Conservation (phyloP, 257 asterid genomes). For the Nicotiana obtusifolia region DNA sequence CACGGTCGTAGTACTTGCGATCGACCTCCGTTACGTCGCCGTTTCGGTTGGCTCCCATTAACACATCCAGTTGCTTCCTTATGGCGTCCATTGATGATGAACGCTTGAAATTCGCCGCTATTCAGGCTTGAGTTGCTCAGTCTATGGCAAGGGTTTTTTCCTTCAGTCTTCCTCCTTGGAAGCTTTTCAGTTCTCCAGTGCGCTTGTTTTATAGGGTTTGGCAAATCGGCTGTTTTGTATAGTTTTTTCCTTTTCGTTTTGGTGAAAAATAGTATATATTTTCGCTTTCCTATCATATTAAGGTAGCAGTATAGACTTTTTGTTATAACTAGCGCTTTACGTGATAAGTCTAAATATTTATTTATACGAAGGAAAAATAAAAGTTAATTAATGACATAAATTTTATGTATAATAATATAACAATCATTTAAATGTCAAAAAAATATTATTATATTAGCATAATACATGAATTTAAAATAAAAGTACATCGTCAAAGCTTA, state of each 20-base stretch:
- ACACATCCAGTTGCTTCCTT: slow-evolving; percentile 85
- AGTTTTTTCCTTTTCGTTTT: background rate
- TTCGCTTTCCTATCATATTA: too few relatives aligned
- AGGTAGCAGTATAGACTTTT: too few relatives aligned
- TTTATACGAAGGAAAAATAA: too few relatives aligned
- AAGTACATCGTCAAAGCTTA: too few relatives aligned
- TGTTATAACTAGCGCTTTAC: too few relatives aligned
- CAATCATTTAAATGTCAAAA: too few relatives aligned
- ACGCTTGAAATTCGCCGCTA: background rate
- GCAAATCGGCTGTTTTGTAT: background rate
- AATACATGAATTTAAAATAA: too few relatives aligned
- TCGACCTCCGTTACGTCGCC: slow-evolving; percentile 78
- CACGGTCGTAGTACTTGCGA: slow-evolving; percentile 86
- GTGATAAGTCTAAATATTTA: too few relatives aligned
- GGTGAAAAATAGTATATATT: background rate
- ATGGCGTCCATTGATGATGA: slow-evolving; percentile 61
- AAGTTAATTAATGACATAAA: too few relatives aligned
- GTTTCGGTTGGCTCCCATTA: slow-evolving; percentile 92
- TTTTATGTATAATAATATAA: too few relatives aligned
- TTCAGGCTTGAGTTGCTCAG: background rate
- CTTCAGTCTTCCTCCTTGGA: background rate
- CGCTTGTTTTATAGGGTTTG: slow-evolving; percentile 1
- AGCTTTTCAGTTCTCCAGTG: background rate
- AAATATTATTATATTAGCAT: too few relatives aligned
- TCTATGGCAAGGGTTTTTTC: background rate